Evolutionary conservation across 73 alveolate species (phyloP), one percentile per base, ranked within the genome.

Genomic region (Paramecium pentaurelia): DNA sequence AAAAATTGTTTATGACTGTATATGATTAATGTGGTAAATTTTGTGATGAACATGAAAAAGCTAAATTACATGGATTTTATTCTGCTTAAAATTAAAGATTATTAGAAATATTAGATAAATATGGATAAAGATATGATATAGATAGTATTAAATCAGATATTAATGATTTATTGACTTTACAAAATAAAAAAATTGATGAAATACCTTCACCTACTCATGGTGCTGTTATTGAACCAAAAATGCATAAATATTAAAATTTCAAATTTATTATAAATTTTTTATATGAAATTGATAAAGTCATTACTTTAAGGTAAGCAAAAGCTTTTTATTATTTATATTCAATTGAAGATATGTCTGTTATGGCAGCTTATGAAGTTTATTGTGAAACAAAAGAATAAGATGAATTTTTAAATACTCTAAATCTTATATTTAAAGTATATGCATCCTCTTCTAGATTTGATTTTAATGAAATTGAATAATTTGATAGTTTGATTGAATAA

Each of bases 311-410:
- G 30, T 25, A 80, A 49, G 58, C 58, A 27, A 80, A 80, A 58
- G 75, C 77, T 4, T 80, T 80, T 49, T 49, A 32, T 14, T 80
- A 80, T 45, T 27, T 80, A 80, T 80, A 80, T 49, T 25, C 91
- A 40, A 80, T 47, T 45, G 91, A 80, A 27, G 91, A 80, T 40
- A 44, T 80, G 73, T 80, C 91, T 8, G 75, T 80, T 8, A 25
- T 80, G 77, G 71, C 91, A 80, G 91, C 91, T 27, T 80, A 80
- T 80, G 91, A 80, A 25, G 91, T 80, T 4, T 80, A 80, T 80
- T 80, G 91, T 47, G 91, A 80, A 80, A 80, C 71, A 0, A 80
- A 80, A 27, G 91, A 80, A 14, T 80, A 80, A 36, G 91, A 80
- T 16, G 91, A 80, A 20, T 80, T 80, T 80, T 32, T 80, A 32